Evolutionary conservation across 2,329 filamentous ascomycete genomes (phyloP).

Genomic region (Colletotrichum siamense): DNA sequence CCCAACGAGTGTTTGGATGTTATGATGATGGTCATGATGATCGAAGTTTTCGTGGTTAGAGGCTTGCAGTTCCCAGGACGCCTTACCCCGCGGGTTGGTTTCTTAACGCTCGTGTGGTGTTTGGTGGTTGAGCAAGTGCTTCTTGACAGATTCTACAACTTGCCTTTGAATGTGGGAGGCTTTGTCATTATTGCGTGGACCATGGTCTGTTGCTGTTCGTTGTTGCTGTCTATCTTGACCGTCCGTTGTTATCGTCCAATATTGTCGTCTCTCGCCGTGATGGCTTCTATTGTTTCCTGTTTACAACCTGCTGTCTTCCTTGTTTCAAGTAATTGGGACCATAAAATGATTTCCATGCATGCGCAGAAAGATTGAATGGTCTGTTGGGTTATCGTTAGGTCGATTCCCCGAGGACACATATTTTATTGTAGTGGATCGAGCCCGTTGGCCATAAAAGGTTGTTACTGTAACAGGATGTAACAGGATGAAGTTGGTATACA

Average conservation of each 20-base stretch:
- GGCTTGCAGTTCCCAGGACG: background rate
- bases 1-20: background rate
- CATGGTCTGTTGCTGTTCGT: fast-evolving
- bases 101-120: no score
- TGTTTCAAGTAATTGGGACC: no score
- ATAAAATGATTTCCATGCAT: no score
- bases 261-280: background rate
- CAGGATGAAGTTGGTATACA: background rate
- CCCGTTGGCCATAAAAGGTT: background rate
- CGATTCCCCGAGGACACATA: background rate
- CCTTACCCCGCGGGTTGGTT: no score
- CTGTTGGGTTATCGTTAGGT: no score
- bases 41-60: background rate
- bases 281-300: no score
- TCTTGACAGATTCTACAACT: background rate
- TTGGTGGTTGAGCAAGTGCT: background rate
- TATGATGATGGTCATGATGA: no score
- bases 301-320: no score
- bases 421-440: background rate
- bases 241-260: no score
- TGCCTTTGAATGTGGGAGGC: background rate
- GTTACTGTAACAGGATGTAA: background rate
- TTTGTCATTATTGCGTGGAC: background rate
- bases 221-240: fast-evolving
- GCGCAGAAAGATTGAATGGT: no score